Base-by-base conservation (phyloP, 1,284 basidiomycete genomes). In the Gymnopus androsaceus region DNA sequence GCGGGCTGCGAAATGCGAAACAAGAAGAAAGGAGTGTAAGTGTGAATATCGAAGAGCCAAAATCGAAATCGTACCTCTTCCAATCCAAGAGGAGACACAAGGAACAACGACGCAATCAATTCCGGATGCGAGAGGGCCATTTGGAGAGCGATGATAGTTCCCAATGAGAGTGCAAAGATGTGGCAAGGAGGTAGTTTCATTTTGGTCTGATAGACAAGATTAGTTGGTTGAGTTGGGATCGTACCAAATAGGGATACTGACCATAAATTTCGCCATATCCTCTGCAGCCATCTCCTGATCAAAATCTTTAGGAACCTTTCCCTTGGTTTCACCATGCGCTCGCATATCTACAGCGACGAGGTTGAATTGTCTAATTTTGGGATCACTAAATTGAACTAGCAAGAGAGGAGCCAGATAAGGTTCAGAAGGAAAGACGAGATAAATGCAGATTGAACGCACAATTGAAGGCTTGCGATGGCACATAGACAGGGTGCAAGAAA, bases 381-480 rank as follows among this genome's bases (percentile, higher is more conserved):
- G 54, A 36, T 60, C 56, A 19, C 53, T 47, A 28, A 60, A 62
- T 42, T 60, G 56, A 19, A 53, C 61, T 60, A n/a, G 19, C 17
- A 14, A 31, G 19, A 21, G 8, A 34, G 9, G 7, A 34, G 2
- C 4, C 14, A 3, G 41, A 6, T 25, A 34, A 34, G 34, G 12
- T 9, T 40, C 12, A 28, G 2, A 17, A 12, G 31, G 44, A 14
- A 28, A 3, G 21, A 14, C 21, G 12, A 15, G 40, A 38, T 12
- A 12, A 11, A 8, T 28, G 46, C 3, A 44, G n/a, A 28, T 6
- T 28, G 7, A 3, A 62, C 71, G 25, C 54, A 75, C 74, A 61
- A 58, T 74, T 66, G 53, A 72, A 76, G 17, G 69, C 54, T 25
- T 70, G 67, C 23, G 68, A 64, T 9, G 65, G 60, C 21, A 68